These are phyloP conservation scores for Trametes maxima DNA, from an alignment of 768 basidiomycete species.

Conservation along the genomic window DNA sequence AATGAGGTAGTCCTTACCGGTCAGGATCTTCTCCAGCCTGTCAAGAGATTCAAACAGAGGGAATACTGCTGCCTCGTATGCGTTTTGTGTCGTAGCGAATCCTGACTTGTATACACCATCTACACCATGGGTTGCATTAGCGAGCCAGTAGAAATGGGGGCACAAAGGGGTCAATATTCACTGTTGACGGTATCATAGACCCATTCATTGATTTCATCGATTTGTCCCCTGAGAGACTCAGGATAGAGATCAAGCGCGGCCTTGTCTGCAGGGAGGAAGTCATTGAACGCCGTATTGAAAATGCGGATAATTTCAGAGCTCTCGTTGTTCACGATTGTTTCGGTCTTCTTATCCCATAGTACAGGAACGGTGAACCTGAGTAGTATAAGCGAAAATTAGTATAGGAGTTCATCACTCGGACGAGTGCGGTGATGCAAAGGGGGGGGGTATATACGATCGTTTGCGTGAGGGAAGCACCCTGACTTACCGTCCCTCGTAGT, in stretches of 20 bases:
- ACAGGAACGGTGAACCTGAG: slow-evolving; percentile 81
- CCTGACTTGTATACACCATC: slow-evolving; percentile 90
- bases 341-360: slow-evolving; percentile 88
- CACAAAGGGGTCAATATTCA: slow-evolving; percentile 43
- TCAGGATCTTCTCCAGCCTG: slow-evolving; percentile 74
- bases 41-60: slow-evolving; percentile 81
- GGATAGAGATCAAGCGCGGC: slow-evolving; percentile 81
- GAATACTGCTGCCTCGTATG: slow-evolving; percentile 77
- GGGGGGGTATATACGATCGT: no score
- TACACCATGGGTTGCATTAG: slow-evolving; percentile 37
- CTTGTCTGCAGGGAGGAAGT: slow-evolving; percentile 64
- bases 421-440: no score
- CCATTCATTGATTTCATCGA: slow-evolving; percentile 85
- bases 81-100: slow-evolving; percentile 79
- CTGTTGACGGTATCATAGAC: slow-evolving; percentile 86
- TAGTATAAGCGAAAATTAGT: no score
- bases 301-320: slow-evolving; percentile 94
- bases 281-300: slow-evolving; percentile 85
- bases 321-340: slow-evolving; percentile 95
- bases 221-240: slow-evolving; percentile 64
- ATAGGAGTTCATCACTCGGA: no score
- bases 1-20: slow-evolving; percentile 80
- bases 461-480: background rate
- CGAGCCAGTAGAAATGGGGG: background rate
- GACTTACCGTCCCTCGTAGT: slow-evolving; percentile 3